phyloP scores from a whole-genome alignment of 2,329 filamentous ascomycete genomes.

The Botrytis fragariae region DNA sequence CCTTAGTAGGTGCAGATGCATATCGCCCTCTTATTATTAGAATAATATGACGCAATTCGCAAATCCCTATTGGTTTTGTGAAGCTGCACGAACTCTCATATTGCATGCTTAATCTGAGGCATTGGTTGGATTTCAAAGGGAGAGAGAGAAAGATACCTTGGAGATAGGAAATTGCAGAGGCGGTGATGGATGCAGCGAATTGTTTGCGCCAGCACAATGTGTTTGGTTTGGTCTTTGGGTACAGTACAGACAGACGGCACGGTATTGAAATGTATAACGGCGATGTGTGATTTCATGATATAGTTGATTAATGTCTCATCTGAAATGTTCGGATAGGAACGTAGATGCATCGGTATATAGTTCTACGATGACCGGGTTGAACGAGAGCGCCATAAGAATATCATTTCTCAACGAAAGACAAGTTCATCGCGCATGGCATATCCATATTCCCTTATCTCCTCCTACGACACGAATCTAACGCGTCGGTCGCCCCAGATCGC shows the following conservation, averaged over 20 bases:
- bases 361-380: not conserved
- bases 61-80: not conserved
- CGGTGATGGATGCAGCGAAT: not conserved
- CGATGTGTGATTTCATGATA: not conserved
- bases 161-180: conserved; percentile 1
- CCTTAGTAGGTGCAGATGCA: conserved; percentile 4
- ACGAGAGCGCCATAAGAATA: not conserved
- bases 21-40: conserved; percentile 9
- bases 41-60: conserved; percentile 8
- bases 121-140: not conserved
- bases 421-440: not conserved
- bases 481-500: not conserved
- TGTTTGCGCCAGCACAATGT: not conserved
- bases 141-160: not conserved
- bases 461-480: not conserved
- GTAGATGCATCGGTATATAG: not conserved
- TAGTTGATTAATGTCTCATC: not conserved
- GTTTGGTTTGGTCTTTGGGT: not conserved
- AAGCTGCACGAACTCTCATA: not conserved
- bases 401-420: not conserved
- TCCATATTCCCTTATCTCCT: not conserved
- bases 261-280: not conserved
- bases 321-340: not conserved
- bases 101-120: not conserved
- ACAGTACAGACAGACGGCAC: not conserved